Evolutionary conservation across 2,329 filamentous ascomycete genomes (phyloP).

Genomic region (Cladosporium sp.): DNA sequence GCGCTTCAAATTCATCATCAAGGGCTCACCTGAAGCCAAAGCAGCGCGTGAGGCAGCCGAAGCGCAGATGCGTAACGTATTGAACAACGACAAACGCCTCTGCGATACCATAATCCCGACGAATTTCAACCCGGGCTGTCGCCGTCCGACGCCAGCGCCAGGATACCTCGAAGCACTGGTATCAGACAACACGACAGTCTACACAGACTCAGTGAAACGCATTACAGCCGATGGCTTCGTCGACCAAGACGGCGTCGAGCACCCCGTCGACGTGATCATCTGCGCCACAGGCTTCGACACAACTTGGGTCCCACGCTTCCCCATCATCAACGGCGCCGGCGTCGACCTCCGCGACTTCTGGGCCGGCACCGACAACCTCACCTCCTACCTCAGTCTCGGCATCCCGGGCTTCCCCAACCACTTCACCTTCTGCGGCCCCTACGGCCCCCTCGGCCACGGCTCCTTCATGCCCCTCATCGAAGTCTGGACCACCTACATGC

Average conservation of each 20-base stretch:
- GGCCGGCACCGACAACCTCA: constrained; percentile 39
- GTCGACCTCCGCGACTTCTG: constrained; percentile 42
- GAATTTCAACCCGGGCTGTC: constrained; percentile 47
- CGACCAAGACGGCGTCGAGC: constrained; percentile 35
- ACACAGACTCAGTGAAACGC: constrained; percentile 37
- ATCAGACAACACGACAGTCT: constrained; percentile 37
- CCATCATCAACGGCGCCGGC: constrained; percentile 33
- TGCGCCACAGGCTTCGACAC: constrained; percentile 44
- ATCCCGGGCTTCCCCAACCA: constrained; percentile 50
- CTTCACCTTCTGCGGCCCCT: constrained; percentile 47
- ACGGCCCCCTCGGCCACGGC: constrained; percentile 45
- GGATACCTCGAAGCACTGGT: constrained; percentile 47
- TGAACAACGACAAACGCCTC: constrained; percentile 43
- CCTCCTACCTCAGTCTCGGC: constrained; percentile 45
- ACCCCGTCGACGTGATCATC: constrained; percentile 41
- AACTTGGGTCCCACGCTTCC: constrained; percentile 39
- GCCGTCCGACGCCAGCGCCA: constrained; percentile 45
- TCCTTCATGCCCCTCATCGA: constrained; percentile 47
- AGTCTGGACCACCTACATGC: constrained; percentile 44
- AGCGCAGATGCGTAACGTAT: constrained; percentile 45
- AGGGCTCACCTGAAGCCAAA: constrained; percentile 49
- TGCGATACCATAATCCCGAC: constrained; percentile 50
- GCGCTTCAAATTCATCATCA: constrained; percentile 57
- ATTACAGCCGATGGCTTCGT: constrained; percentile 38
- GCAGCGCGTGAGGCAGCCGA: constrained; percentile 45